These are phyloP conservation scores for Aspergillus glaucus DNA, from an alignment of 2,329 filamentous ascomycete species.

Conservation along the genomic window DNA sequence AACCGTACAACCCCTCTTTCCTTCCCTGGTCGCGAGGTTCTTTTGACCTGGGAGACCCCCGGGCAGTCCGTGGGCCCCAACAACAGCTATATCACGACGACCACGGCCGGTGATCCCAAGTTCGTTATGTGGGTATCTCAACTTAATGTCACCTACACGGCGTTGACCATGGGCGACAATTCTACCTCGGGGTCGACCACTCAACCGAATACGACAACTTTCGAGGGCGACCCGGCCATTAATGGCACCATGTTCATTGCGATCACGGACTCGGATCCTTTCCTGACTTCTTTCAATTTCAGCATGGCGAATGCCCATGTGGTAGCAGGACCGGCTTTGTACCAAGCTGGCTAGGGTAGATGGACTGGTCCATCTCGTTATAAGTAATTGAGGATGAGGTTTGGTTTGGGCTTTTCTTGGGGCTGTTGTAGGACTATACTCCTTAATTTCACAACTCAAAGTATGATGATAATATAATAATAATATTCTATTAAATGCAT, in stretches of 20 bases:
- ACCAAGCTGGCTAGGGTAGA: conserved; percentile 62
- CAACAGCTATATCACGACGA: conserved; percentile 68
- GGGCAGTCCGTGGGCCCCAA: conserved; percentile 68
- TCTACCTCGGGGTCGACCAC: conserved; percentile 58
- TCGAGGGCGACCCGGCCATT: conserved; percentile 59
- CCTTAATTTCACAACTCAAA: no score
- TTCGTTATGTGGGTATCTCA: conserved; percentile 74
- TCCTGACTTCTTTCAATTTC: conserved; percentile 71
- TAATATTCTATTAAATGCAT: no score
- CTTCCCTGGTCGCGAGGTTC: conserved; percentile 66
- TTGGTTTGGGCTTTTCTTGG: not conserved
- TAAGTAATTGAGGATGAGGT: not conserved
- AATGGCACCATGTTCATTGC: conserved; percentile 78
- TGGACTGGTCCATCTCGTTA: not conserved
- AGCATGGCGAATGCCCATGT: conserved; percentile 69
- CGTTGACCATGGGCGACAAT: conserved; percentile 47
- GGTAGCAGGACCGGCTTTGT: conserved; percentile 62
- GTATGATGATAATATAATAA: no score
- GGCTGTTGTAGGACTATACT: not conserved
- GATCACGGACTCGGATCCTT: conserved; percentile 62
- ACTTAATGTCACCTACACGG: conserved; percentile 66
- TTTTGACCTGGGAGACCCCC: conserved; percentile 65
- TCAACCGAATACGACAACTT: conserved; percentile 66
- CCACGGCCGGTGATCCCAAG: conserved; percentile 50
- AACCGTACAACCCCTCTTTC: conserved; percentile 67